Conservation (phyloP, 2,329 filamentous ascomycete species). For the Pseudopyricularia cyperi region DNA sequence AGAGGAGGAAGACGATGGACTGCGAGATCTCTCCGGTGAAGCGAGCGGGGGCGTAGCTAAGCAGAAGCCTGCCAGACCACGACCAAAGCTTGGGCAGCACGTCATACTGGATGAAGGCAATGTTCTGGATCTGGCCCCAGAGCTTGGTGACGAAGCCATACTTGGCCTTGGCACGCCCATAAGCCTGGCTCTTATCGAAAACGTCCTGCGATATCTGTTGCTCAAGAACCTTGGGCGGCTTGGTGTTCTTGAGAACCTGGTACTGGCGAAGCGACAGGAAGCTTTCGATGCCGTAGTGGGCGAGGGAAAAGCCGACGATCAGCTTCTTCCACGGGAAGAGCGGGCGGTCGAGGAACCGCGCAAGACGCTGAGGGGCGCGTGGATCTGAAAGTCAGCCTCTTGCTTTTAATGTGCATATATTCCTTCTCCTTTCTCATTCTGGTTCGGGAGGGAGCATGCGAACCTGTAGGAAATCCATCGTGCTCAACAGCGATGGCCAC, state of each 20-base stretch:
- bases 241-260: constrained; percentile 65
- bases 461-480: constrained; percentile 33
- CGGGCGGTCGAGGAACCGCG: constrained; percentile 77
- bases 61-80: constrained; percentile 61
- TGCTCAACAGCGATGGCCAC: constrained; percentile 8
- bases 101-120: constrained; percentile 82
- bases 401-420: not conserved
- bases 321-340: constrained; percentile 96
- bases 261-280: constrained; percentile 88
- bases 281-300: constrained; percentile 81
- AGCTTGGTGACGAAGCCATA: constrained; percentile 72
- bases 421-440: no score
- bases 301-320: constrained; percentile 86
- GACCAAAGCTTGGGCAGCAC: constrained; percentile 85
- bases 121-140: constrained; percentile 77
- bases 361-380: constrained; percentile 45
- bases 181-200: constrained; percentile 91
- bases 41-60: constrained; percentile 59
- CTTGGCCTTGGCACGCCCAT: constrained; percentile 89
- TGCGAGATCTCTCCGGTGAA: constrained; percentile 91
- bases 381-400: not conserved
- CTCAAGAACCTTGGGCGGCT: constrained; percentile 73
- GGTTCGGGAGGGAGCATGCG: not conserved
- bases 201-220: constrained; percentile 81
- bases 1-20: constrained; percentile 82